phyloP scores from a whole-genome alignment of 2,329 filamentous ascomycete genomes.

The Fusarium sp. region DNA sequence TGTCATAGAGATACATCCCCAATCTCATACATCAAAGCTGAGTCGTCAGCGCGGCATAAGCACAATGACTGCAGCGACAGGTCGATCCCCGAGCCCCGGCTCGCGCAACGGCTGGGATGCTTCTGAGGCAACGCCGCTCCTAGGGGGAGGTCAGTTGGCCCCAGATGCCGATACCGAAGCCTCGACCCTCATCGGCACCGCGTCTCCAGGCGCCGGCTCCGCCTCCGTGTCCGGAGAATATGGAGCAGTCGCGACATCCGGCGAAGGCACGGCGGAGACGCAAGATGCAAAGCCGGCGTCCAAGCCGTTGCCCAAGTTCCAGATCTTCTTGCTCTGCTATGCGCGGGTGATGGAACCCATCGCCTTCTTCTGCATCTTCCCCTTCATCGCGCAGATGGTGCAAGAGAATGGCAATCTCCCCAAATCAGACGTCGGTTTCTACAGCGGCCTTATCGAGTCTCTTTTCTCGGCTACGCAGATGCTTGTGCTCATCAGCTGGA shows the following conservation, averaged over 20 bases:
- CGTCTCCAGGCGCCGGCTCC: slow-evolving; percentile 28
- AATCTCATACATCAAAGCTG: neutral
- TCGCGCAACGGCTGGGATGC: slow-evolving; percentile 17
- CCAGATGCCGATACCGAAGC: slow-evolving; percentile 47
- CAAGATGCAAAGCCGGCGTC: slow-evolving; percentile 7
- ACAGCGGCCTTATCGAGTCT: slow-evolving; percentile 81
- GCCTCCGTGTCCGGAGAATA: slow-evolving; percentile 18
- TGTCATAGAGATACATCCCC: neutral
- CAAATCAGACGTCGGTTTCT: slow-evolving; percentile 82
- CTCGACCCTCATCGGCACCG: slow-evolving; percentile 46
- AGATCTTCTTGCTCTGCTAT: slow-evolving; percentile 82
- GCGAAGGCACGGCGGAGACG: slow-evolving; percentile 5
- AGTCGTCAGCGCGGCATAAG: neutral
- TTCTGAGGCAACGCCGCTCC: slow-evolving; percentile 44
- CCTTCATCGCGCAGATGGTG: slow-evolving; percentile 86
- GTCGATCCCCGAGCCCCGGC: slow-evolving; percentile 21
- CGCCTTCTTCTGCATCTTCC: slow-evolving; percentile 88
- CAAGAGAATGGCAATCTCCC: slow-evolving; percentile 73
- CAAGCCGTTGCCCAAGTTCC: slow-evolving; percentile 61
- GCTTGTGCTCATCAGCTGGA: slow-evolving; percentile 83
- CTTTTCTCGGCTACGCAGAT: slow-evolving; percentile 84
- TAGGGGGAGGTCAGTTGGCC: slow-evolving; percentile 31
- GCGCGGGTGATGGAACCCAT: slow-evolving; percentile 81
- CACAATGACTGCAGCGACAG: slow-evolving; percentile 31
- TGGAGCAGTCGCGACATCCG: slow-evolving; percentile 19